Conservation (phyloP, 2,329 filamentous ascomycete genomes). For the Aspergillus melleus region DNA sequence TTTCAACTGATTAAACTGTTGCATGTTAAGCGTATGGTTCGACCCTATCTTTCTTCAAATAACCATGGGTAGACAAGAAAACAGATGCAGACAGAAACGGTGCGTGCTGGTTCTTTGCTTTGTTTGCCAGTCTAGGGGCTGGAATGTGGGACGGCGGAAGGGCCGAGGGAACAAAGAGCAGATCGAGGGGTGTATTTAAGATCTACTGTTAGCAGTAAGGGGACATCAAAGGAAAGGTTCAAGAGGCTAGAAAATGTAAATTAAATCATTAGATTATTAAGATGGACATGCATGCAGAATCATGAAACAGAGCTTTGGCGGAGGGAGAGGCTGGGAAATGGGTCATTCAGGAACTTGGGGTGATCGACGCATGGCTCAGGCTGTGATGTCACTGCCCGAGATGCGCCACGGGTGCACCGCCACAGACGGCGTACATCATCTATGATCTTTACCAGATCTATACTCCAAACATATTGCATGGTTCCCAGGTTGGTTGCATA, state of each 20-base stretch:
- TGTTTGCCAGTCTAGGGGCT: background rate
- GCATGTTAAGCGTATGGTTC: constrained; percentile 27
- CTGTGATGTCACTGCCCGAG: constrained; percentile 3
- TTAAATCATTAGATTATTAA: background rate
- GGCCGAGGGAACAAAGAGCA: background rate
- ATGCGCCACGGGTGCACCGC: background rate
- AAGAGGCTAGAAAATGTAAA: background rate
- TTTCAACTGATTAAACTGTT: constrained; percentile 47
- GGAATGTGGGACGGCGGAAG: background rate
- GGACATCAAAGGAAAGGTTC: background rate
- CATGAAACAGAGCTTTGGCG: background rate
- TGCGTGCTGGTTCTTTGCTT: background rate
- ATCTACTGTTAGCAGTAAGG: background rate
- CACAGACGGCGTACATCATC: background rate
- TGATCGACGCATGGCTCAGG: background rate
- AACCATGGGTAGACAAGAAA: background rate
- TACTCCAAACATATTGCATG: background rate
- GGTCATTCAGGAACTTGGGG: background rate
- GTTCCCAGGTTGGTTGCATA: background rate
- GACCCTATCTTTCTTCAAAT: background rate
- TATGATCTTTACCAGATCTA: background rate
- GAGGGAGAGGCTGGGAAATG: background rate
- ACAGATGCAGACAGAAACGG: background rate
- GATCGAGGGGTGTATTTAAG: background rate
- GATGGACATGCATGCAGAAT: background rate